phyloP scores from a whole-genome alignment of 139 green algal species.

The Tetradesmus obliquus region DNA sequence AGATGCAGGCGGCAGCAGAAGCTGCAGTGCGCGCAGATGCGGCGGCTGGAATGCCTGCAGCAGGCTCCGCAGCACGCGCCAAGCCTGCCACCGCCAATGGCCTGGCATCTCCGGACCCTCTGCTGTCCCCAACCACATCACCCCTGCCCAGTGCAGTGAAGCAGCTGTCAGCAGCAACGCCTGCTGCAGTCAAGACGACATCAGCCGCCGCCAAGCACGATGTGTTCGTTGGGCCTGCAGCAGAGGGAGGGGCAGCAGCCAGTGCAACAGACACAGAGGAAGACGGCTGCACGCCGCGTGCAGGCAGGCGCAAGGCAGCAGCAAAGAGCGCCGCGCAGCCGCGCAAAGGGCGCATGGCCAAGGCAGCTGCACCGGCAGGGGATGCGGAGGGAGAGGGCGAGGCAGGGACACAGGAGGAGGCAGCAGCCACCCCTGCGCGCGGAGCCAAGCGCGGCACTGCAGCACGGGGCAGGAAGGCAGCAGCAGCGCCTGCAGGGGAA shows the following conservation, averaged over 20 bases:
- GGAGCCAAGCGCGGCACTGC: background rate
- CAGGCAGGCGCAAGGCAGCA: background rate
- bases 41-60: background rate
- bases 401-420: background rate
- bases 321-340: constrained; percentile 1
- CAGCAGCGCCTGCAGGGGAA: background rate
- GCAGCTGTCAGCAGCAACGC: background rate
- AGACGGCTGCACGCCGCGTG: constrained; percentile 7
- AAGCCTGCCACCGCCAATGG: background rate
- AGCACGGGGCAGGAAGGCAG: background rate
- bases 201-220: background rate
- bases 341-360: constrained; percentile 1
- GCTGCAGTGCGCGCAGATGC: background rate
- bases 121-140: background rate
- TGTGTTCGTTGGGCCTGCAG: background rate
- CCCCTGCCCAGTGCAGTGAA: background rate
- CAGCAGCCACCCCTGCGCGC: background rate
- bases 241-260: background rate
- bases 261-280: constrained; percentile 7
- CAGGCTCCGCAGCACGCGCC: background rate
- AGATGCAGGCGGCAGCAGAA: background rate
- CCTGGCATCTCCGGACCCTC: background rate
- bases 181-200: background rate
- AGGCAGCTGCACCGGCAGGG: background rate
- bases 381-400: background rate